phyloP scores from a whole-genome alignment of 164 flowering plant species.

The Berberis thunbergii region DNA sequence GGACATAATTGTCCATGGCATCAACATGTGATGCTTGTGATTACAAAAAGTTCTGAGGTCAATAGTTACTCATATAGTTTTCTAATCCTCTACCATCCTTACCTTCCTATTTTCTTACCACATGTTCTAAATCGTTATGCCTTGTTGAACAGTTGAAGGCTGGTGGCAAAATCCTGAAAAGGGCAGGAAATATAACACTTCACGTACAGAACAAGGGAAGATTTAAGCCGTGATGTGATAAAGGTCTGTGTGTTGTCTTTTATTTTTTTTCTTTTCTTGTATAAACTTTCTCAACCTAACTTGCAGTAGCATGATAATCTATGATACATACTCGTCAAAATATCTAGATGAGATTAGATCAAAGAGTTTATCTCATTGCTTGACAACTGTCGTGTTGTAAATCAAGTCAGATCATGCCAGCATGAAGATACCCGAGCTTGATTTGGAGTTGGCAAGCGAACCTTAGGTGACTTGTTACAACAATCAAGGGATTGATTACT shows the following conservation, averaged over 20 bases:
- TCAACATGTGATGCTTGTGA: constrained; percentile 89
- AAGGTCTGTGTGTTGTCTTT: constrained; percentile 16
- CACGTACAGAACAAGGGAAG: constrained; percentile 45
- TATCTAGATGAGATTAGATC: no score
- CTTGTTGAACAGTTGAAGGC: constrained; percentile 47
- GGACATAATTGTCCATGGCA: constrained; percentile 97
- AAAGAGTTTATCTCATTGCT: no score
- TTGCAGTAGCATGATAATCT: no score
- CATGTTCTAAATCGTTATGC: no score
- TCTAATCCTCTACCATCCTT: no score
- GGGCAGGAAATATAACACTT: constrained; percentile 64
- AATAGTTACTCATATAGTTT: no score
- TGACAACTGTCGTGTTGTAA: no score
- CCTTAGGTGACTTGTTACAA: constrained; percentile 84
- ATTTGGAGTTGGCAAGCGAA: constrained; percentile 84
- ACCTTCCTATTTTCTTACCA: no score
- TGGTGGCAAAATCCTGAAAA: constrained; percentile 77
- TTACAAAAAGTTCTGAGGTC: constrained; percentile 69
- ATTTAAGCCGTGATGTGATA: constrained; percentile 86
- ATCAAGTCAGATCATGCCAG: constrained; percentile 83
- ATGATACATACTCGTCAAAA: no score
- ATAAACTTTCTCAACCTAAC: no score
- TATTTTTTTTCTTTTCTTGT: no score
- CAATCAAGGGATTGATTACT: constrained; percentile 79
- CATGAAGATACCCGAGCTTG: constrained; percentile 73